Evolutionary conservation across 2,329 filamentous ascomycete species (phyloP).

Genomic region (Penicillium freii): DNA sequence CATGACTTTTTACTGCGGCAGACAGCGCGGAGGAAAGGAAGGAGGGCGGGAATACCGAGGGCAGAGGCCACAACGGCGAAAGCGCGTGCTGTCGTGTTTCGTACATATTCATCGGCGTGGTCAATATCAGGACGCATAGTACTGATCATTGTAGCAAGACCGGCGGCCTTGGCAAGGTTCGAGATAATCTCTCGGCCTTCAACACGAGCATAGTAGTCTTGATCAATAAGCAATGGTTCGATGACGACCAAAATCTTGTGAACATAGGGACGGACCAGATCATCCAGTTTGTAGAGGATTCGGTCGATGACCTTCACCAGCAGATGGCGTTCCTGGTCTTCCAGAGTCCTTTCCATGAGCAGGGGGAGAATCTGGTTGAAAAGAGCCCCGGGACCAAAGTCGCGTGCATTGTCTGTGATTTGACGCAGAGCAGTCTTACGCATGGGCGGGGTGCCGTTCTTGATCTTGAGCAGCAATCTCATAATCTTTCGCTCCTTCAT

Average conservation of each 20-base stretch:
- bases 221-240: constrained; percentile 96
- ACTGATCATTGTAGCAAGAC: constrained; percentile 97
- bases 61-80: constrained; percentile 97
- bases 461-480: constrained; percentile 93
- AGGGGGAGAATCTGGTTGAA: constrained; percentile 97
- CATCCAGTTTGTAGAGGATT: constrained; percentile 96
- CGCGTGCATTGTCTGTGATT: constrained; percentile 93
- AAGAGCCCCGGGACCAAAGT: constrained; percentile 88
- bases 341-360: constrained; percentile 96
- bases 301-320: constrained; percentile 99
- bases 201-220: constrained; percentile 98
- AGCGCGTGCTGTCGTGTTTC: constrained; percentile 94
- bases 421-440: constrained; percentile 96
- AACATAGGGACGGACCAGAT: constrained; percentile 90
- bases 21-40: constrained; percentile 92
- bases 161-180: constrained; percentile 93
- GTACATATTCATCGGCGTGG: constrained; percentile 95
- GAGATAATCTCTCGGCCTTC: constrained; percentile 99
- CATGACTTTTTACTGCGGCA: constrained; percentile 98
- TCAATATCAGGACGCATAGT: constrained; percentile 99
- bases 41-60: constrained; percentile 87
- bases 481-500: constrained; percentile 98
- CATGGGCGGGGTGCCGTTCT: constrained; percentile 98
- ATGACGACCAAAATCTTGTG: constrained; percentile 99
- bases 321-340: constrained; percentile 96